phyloP scores from a whole-genome alignment of 768 basidiomycete species.

The Boletellus sp. region DNA sequence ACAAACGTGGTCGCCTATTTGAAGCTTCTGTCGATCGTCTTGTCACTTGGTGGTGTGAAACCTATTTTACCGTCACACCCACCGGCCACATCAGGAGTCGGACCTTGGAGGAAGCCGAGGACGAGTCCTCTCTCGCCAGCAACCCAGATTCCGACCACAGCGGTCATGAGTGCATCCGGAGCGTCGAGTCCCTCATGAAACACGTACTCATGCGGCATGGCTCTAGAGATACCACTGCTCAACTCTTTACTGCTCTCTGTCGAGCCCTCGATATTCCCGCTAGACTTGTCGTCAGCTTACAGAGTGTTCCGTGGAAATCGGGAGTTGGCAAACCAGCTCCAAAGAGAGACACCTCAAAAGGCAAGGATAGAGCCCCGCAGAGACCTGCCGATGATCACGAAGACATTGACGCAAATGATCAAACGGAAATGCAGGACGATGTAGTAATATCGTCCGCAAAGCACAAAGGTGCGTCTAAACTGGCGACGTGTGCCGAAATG shows the following conservation, averaged over 20 bases:
- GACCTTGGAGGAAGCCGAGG: conserved; percentile 73
- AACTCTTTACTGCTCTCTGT: conserved; percentile 88
- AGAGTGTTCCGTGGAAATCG: conserved; percentile 89
- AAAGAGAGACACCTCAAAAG: conserved; percentile 39
- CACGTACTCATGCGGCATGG: conserved; percentile 79
- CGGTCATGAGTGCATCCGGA: conserved; percentile 67
- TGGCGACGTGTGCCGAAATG: conserved; percentile 1
- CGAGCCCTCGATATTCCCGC: conserved; percentile 84
- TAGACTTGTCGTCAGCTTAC: conserved; percentile 83
- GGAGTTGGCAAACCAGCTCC: conserved; percentile 47
- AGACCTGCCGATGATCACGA: conserved; percentile 17
- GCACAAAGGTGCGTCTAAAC: conserved; percentile 32
- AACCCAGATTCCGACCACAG: conserved; percentile 37
- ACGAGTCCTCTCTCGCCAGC: conserved; percentile 27
- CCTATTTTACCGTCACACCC: conserved; percentile 61
- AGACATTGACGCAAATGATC: conserved; percentile 31
- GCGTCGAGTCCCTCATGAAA: conserved; percentile 88
- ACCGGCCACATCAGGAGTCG: conserved; percentile 69
- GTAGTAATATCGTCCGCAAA: conserved; percentile 30
- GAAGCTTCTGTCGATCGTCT: conserved; percentile 75
- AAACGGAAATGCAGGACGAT: conserved; percentile 39
- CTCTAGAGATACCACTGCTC: conserved; percentile 81
- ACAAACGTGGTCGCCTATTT: conserved; percentile 82
- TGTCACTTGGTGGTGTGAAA: conserved; percentile 77
- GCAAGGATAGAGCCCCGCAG: conserved; percentile 33